These are phyloP conservation scores for Zizania latifolia DNA, from an alignment of 176 grass and related monocot species.

Conservation along the genomic window DNA sequence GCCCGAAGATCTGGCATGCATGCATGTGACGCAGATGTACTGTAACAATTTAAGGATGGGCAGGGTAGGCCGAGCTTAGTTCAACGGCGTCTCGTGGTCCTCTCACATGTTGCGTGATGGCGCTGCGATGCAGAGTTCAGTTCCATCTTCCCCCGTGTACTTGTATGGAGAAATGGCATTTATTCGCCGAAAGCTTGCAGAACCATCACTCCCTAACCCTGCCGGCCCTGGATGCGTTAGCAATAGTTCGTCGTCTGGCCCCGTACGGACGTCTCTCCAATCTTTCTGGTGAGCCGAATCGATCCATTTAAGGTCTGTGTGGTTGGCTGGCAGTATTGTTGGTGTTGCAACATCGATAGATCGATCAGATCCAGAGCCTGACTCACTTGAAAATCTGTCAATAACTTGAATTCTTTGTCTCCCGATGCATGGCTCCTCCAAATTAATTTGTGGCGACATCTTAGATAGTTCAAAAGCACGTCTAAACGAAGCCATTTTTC, in stretches of 20 bases:
- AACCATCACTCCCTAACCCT: conserved; percentile 21
- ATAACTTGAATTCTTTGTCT: neutral
- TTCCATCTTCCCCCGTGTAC: conserved; percentile 24
- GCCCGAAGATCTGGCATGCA: conserved; percentile 3
- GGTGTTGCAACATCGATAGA: neutral
- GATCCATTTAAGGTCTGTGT: conserved; percentile 38
- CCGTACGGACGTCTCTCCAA: neutral
- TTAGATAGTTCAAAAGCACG: neutral
- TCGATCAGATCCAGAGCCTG: neutral
- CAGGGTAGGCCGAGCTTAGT: conserved; percentile 14
- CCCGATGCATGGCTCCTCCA: neutral
- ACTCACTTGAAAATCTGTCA: neutral
- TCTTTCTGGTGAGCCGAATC: conserved; percentile 21
- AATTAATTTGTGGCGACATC: neutral
- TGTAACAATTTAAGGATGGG: conserved; percentile 40
- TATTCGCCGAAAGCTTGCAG: conserved; percentile 45
- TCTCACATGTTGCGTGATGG: conserved; percentile 26
- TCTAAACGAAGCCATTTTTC: no score
- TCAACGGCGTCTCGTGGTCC: conserved; percentile 23
- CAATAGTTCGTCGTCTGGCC: neutral
- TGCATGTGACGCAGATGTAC: conserved; percentile 21
- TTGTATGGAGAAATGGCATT: conserved; percentile 27
- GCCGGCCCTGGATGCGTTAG: no score
- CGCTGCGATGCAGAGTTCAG: conserved; percentile 9
- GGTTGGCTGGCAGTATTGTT: conserved; percentile 12